A percentile compares a stretch with the other conserved stretches of the same genome.
phyloP scores from a whole-genome alignment of 2,329 filamentous ascomycete genomes.

The Trichoderma pleuroti region DNA sequence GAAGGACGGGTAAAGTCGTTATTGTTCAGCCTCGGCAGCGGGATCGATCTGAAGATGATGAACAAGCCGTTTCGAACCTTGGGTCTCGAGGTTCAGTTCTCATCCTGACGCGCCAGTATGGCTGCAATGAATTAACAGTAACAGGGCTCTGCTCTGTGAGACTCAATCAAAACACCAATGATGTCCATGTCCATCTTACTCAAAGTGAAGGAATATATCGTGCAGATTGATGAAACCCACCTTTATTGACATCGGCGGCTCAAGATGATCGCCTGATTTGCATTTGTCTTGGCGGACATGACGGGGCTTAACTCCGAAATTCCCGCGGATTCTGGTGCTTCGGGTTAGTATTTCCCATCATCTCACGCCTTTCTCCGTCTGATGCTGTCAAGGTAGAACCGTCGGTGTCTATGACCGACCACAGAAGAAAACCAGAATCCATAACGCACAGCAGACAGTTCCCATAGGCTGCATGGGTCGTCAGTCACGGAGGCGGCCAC shows the following conservation, averaged over 20 bases:
- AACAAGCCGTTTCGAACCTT: slow-evolving; percentile 75
- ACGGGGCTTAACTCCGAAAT: not conserved
- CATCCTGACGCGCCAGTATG: slow-evolving; percentile 52
- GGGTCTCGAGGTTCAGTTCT: slow-evolving; percentile 79
- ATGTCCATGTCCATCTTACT: too few species aligned
- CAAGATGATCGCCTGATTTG: not conserved
- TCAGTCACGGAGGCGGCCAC: slow-evolving; percentile 3
- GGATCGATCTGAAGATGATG: slow-evolving; percentile 71
- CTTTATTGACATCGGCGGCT: not conserved
- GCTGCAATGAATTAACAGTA: not conserved
- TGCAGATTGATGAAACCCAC: not conserved
- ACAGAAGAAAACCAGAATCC: not conserved
- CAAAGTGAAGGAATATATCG: not conserved
- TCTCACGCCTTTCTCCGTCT: not conserved
- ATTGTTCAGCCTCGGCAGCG: slow-evolving; percentile 85
- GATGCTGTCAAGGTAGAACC: not conserved
- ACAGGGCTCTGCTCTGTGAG: not conserved
- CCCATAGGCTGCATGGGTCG: not conserved
- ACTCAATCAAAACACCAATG: not conserved
- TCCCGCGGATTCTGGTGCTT: not conserved
- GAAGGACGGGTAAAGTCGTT: slow-evolving; percentile 90
- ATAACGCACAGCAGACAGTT: not conserved
- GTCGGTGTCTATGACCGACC: not conserved
- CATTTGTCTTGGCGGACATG: not conserved
- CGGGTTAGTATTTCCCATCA: not conserved